Evolutionary conservation across 2,329 filamentous ascomycete species (phyloP).

Genomic region (Niveomyces coronatus): DNA sequence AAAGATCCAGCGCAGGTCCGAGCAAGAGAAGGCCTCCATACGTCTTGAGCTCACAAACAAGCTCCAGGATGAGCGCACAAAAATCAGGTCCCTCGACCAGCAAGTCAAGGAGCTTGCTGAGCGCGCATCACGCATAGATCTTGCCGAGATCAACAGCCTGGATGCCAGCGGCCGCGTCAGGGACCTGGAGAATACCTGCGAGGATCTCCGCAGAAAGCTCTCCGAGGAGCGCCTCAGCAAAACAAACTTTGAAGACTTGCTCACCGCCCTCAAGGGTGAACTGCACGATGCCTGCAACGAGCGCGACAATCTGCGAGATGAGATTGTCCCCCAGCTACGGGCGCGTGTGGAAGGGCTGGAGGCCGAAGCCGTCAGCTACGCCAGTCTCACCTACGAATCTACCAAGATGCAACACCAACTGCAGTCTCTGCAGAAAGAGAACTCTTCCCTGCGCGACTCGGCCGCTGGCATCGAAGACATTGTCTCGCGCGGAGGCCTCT

Average conservation of each 20-base stretch:
- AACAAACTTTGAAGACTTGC: constrained; percentile 85
- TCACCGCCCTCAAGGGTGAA: constrained; percentile 74
- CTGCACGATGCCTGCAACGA: constrained; percentile 76
- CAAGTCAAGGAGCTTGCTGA: constrained; percentile 78
- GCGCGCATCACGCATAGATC: constrained; percentile 55
- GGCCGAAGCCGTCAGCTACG: constrained; percentile 58
- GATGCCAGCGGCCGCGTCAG: constrained; percentile 53
- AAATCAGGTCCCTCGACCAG: constrained; percentile 65
- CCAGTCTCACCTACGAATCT: constrained; percentile 68
- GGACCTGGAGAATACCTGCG: constrained; percentile 70
- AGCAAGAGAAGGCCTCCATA: constrained; percentile 84
- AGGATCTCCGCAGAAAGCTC: constrained; percentile 73
- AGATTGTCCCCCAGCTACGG: constrained; percentile 70
- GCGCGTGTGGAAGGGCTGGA: constrained; percentile 71
- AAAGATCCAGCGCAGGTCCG: constrained; percentile 68
- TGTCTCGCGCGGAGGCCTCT: constrained; percentile 36
- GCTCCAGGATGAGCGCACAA: constrained; percentile 74
- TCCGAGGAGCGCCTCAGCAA: constrained; percentile 79
- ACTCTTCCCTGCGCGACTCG: constrained; percentile 44
- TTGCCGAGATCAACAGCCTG: constrained; percentile 43
- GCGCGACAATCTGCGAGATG: constrained; percentile 82
- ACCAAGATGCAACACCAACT: constrained; percentile 83
- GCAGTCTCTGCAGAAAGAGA: constrained; percentile 57
- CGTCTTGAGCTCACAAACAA: constrained; percentile 77
- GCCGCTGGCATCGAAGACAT: constrained; percentile 11